Evolutionary conservation across 2,329 filamentous ascomycete genomes (phyloP).

Genomic region (Cercospora brassicicola): DNA sequence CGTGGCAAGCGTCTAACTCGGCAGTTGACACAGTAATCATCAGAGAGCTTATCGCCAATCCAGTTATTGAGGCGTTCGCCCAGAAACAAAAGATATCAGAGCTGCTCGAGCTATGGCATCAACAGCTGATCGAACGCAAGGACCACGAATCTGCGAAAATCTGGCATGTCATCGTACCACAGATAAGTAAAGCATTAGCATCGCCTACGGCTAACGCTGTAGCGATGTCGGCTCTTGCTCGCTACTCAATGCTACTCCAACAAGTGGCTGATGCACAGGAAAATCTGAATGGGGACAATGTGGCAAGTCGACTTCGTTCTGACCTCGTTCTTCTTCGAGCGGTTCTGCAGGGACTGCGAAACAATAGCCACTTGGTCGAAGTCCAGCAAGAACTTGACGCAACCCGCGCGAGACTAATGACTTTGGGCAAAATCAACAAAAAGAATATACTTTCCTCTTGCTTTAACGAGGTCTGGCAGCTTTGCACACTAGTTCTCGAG

Average conservation of each 20-base stretch:
- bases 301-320: neutral
- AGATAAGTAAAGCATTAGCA: constrained; percentile 3
- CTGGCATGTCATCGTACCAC: constrained; percentile 1
- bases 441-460: neutral
- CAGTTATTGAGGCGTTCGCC: constrained; percentile 38
- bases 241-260: neutral
- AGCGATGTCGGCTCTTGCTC: neutral
- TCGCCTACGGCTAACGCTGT: neutral
- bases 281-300: neutral
- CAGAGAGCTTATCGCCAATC: constrained; percentile 25
- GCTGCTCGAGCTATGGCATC: constrained; percentile 36
- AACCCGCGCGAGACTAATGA: neutral
- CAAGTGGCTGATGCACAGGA: neutral
- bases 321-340: constrained; percentile 14
- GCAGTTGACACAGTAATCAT: constrained; percentile 1
- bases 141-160: neutral
- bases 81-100: constrained; percentile 30
- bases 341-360: constrained; percentile 11
- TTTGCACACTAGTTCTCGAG: constrained; percentile 20
- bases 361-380: neutral
- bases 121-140: constrained; percentile 27
- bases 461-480: constrained; percentile 20
- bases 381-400: constrained; percentile 10
- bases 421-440: neutral
- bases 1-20: neutral